These are phyloP conservation scores for Citeromyces hawaiiensis DNA, from an alignment of 1,139 yeast genomes.

Conservation along the genomic window DNA sequence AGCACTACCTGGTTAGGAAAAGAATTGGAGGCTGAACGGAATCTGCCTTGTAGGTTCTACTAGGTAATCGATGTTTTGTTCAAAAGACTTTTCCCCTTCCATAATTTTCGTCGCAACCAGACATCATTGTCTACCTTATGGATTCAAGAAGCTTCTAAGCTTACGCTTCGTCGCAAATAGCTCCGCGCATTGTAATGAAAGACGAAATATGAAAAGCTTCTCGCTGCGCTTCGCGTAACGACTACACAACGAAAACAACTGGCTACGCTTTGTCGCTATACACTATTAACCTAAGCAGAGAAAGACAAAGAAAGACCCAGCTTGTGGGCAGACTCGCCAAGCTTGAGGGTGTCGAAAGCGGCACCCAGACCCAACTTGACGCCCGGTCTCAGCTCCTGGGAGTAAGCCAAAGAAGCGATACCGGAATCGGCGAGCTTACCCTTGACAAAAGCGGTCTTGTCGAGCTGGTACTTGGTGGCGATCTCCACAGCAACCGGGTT, in stretches of 20 bases:
- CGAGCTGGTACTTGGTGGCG: constrained; percentile 90
- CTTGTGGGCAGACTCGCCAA: constrained; percentile 97
- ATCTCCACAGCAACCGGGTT: constrained; percentile 75
- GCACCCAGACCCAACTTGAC: constrained; percentile 97
- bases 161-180: too few relatives aligned
- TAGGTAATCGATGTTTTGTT: too few relatives aligned
- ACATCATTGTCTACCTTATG: too few relatives aligned
- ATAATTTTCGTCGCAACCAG: too few relatives aligned
- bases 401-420: constrained; percentile 86
- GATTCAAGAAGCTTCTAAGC: too few relatives aligned
- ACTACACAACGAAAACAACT: not conserved
- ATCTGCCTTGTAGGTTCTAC: too few relatives aligned
- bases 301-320: constrained; percentile 90
- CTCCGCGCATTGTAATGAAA: too few relatives aligned
- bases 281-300: constrained; percentile 43
- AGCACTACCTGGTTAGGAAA: too few relatives aligned
- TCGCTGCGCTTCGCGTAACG: too few relatives aligned
- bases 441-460: constrained; percentile 79
- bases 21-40: too few relatives aligned
- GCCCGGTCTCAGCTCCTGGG: constrained; percentile 93
- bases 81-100: too few relatives aligned
- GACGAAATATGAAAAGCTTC: too few relatives aligned
- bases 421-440: constrained; percentile 97
- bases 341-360: constrained; percentile 90
- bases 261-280: not conserved